These are phyloP conservation scores for Cydonia oblonga DNA, from an alignment of 331 rosid genomes.

Conservation along the genomic window DNA sequence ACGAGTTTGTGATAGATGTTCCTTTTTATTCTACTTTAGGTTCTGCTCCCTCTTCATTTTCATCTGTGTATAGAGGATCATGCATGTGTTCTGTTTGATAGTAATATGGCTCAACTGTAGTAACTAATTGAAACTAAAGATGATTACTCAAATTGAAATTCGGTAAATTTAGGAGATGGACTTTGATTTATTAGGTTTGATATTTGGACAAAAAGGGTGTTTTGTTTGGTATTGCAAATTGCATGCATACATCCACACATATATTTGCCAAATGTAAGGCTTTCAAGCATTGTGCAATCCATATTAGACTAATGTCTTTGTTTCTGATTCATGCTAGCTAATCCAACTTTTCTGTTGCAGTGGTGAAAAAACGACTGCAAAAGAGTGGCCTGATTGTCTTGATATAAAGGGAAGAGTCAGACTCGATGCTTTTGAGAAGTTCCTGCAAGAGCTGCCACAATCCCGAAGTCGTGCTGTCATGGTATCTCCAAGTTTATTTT, in stretches of 20 bases:
- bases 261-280: too few species aligned
- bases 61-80: not conserved
- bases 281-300: not conserved
- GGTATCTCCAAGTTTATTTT: slow-evolving; percentile 59
- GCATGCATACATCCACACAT: too few species aligned
- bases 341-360: slow-evolving; percentile 32
- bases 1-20: not conserved
- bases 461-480: slow-evolving; percentile 94
- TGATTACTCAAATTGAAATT: not conserved
- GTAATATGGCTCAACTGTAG: too few species aligned
- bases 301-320: not conserved
- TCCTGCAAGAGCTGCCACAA: slow-evolving; percentile 74
- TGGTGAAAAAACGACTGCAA: slow-evolving; percentile 67
- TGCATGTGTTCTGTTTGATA: too few species aligned
- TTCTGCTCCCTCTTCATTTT: not conserved
- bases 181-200: too few species aligned
- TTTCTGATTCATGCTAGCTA: not conserved
- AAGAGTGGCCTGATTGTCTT: slow-evolving; percentile 73
- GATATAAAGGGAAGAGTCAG: slow-evolving; percentile 97
- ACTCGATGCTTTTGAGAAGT: slow-evolving; percentile 84
- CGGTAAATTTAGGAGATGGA: too few species aligned
- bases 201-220: too few species aligned
- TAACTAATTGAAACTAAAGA: not conserved
- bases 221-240: too few species aligned
- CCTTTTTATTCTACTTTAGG: not conserved